These are phyloP conservation scores for Tolypocladium sp. DNA, from an alignment of 2,329 filamentous ascomycete genomes.

Conservation along the genomic window DNA sequence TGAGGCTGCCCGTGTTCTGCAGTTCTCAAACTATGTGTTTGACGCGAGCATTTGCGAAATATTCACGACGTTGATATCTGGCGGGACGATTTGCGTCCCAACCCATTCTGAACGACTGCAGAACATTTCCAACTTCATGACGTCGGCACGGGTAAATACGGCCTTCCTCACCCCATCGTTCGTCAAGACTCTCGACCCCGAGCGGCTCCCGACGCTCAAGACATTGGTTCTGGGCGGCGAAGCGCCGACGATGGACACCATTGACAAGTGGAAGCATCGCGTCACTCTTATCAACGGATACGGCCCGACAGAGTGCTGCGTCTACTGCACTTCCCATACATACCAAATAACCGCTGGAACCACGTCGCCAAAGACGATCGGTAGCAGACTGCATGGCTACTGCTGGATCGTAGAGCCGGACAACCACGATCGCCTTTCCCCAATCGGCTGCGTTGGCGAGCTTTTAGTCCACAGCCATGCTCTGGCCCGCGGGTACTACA, in stretches of 20 bases:
- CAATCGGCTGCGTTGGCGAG: slow-evolving; percentile 5
- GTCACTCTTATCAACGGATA: slow-evolving; percentile 6
- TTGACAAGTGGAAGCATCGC: slow-evolving; percentile 3
- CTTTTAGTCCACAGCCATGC: slow-evolving; percentile 6
- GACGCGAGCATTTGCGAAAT: slow-evolving; percentile 5
- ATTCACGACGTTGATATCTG: slow-evolving; percentile 2
- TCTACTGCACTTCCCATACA: background rate
- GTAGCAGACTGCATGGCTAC: background rate
- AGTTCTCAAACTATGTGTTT: slow-evolving; percentile 6
- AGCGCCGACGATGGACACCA: background rate
- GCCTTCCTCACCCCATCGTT: slow-evolving; percentile 4
- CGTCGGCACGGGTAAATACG: background rate
- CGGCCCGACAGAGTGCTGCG: slow-evolving; percentile 5
- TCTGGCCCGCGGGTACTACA: slow-evolving; percentile 3
- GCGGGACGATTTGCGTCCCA: slow-evolving; percentile 5
- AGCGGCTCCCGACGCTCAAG: background rate
- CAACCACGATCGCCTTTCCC: slow-evolving; percentile 1
- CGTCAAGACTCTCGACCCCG: background rate
- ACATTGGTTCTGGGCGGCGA: slow-evolving; percentile 5
- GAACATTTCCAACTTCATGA: background rate
- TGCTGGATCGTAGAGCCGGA: slow-evolving; percentile 3
- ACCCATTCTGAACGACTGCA: background rate
- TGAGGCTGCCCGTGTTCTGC: slow-evolving; percentile 1
- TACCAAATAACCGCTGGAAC: background rate
- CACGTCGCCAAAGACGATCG: slow-evolving; percentile 1